Base-by-base conservation (phyloP, 1,284 basidiomycete genomes). In the Sutorius eximius region DNA sequence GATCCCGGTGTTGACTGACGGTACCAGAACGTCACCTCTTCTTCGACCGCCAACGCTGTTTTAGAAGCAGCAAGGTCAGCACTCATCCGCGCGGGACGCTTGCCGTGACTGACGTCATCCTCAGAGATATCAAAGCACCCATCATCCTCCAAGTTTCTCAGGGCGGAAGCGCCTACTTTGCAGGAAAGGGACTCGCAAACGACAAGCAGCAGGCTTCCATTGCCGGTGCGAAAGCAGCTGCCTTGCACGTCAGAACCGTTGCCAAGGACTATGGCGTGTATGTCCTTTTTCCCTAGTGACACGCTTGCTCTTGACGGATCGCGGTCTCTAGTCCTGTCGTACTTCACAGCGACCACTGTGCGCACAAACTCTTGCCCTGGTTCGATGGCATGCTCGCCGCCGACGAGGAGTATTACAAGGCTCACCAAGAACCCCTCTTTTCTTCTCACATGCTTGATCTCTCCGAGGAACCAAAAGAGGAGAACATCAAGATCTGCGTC, bases 401-500 rank as follows among this genome's bases (percentile, higher is more conserved):
- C 56, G 90, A 99, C 73, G 92, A 98, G 77, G 91, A 82, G 29
- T 95, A 97, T 82, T 97, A 81, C 85, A 93, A 92, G 76, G 77
- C 83, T 64, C 86, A 97, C 80, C 83, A 87, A 61, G 93, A 93
- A 72, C 86, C 97, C 45, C 88, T 99, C 57, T 98, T 96, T 85
- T 96, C 93, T 59, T 98, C 96, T 37, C 97, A 99, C 91, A 99
- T 99, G 97, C 88, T 99, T 65, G 97, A 99, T 76, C 86, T 99
- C 64, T 98, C 95, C 52, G 97, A 99, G 72, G 96, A 99, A 78
- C 74, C 93, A 71, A 97, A 98, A 77, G 95, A 96, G 67, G 84
- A 98, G 71, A 99, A 99, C 83, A 99, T 99, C 70, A 86, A 81
- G 55, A 93, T 81, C 51, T 99, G 97, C 76, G 91, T 82, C 59